Conservation (phyloP, 2,329 filamentous ascomycete species). For the Endoconidiophora laricicola region DNA sequence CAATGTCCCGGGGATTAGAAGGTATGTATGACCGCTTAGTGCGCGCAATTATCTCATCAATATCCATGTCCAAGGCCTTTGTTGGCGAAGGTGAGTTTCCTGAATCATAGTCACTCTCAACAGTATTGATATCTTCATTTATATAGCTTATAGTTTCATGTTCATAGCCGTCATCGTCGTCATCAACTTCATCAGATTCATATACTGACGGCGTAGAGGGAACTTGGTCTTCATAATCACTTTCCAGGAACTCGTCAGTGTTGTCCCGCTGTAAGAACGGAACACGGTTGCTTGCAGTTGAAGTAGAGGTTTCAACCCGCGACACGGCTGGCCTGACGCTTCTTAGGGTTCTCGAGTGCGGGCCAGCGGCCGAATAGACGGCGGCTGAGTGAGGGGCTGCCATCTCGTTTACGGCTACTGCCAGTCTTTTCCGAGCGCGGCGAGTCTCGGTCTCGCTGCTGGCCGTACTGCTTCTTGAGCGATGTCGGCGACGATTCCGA, state of each 20-base stretch:
- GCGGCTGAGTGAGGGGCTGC: background rate
- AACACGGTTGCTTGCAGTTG: background rate
- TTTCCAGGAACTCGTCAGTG: background rate
- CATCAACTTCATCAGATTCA: background rate
- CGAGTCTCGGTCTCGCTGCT: background rate
- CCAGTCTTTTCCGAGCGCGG: conserved; percentile 1
- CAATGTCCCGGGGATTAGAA: too few relatives aligned
- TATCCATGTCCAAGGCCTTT: conserved; percentile 8
- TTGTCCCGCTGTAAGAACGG: background rate
- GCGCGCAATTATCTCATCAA: conserved; percentile 8
- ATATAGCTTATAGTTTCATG: background rate
- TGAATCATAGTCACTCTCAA: background rate
- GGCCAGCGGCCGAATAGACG: conserved; percentile 5
- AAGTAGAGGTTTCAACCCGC: background rate
- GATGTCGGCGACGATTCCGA: background rate
- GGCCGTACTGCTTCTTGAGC: background rate
- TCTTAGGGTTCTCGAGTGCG: conserved; percentile 8
- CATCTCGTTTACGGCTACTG: conserved; percentile 1
- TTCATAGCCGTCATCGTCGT: conserved; percentile 2
- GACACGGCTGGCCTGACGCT: conserved; percentile 6
- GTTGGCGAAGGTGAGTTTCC: conserved; percentile 5
- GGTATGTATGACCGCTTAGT: background rate
- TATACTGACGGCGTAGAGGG: background rate
- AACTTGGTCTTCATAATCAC: background rate
- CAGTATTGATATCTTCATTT: background rate